These are phyloP conservation scores for Pythium rhizo-oryzae DNA, from an alignment of 352 stramenopile species.

Conservation along the genomic window DNA sequence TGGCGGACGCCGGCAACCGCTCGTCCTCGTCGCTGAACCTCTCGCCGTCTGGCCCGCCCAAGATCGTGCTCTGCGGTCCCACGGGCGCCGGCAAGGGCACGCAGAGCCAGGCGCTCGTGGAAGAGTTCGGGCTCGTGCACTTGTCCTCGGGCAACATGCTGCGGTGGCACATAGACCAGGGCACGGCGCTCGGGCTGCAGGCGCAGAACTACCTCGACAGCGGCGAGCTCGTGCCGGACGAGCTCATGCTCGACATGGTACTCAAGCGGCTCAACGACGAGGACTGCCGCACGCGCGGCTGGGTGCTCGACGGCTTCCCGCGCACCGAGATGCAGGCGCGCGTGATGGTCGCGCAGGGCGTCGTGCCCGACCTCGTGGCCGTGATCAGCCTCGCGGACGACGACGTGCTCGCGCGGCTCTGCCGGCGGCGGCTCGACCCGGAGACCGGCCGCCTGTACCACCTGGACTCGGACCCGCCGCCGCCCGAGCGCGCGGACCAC, in stretches of 20 bases:
- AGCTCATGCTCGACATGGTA: conserved; percentile 45
- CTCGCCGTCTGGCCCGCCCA: conserved; percentile 33
- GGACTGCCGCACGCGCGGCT: conserved; percentile 90
- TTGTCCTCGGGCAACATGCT: conserved; percentile 90
- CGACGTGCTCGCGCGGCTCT: conserved; percentile 82
- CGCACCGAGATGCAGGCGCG: conserved; percentile 91
- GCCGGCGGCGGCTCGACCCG: conserved; percentile 75
- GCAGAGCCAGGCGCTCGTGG: conserved; percentile 89
- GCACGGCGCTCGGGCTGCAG: conserved; percentile 46
- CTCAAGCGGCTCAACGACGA: conserved; percentile 75
- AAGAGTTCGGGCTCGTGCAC: conserved; percentile 85
- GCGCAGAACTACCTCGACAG: conserved; percentile 85
- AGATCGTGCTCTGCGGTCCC: conserved; percentile 90
- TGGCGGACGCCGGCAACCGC: conserved; percentile 8
- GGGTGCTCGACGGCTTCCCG: conserved; percentile 95
- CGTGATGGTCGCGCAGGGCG: conserved; percentile 73
- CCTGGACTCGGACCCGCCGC: conserved; percentile 69
- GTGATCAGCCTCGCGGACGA: conserved; percentile 93
- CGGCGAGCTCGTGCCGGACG: conserved; percentile 77
- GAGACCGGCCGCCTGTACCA: conserved; percentile 85
- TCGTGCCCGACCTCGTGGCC: conserved; percentile 89
- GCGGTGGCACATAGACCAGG: conserved; percentile 65
- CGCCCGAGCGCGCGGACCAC: conserved; percentile 42
- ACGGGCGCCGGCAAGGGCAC: conserved; percentile 95
- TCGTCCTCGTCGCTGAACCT: background rate